Base-by-base conservation (phyloP, 208 protist genomes). In the Wallacemonas sp. region DNA sequence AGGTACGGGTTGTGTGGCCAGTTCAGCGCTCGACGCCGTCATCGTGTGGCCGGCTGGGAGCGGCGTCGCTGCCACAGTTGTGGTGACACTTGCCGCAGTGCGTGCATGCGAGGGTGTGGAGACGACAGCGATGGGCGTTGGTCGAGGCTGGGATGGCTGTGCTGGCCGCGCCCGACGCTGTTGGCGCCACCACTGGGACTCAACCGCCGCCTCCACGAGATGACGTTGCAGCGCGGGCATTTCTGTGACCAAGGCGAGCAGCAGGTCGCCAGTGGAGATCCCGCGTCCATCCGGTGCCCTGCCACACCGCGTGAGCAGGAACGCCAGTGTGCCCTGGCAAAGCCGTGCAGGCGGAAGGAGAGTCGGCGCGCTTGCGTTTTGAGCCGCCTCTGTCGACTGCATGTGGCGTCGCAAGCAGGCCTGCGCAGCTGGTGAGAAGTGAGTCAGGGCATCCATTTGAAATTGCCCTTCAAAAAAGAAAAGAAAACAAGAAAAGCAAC, bases 401-500 rank as follows among this genome's bases (percentile, higher is more conserved):
- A n/a, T n/a, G n/a, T n/a, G n/a, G n/a, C n/a, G n/a, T n/a, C n/a
- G n/a, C n/a, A n/a, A 41, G 36, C 36, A 41, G 36, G 36, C 36
- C 12, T 16, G 36, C 36, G 36, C 16, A 16, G 36, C 9, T 41
- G 36, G 12, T 17, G 36, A 0, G 16, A 41, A 41, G 12, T 16
- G 36, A 41, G 9, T 16, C 9, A 41, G 36, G 36, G 36, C 16
- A 16, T 17, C 16, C 36, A 41, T 41, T 41, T 41, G 9, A 41
- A 8, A 17, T 41, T 41, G 36, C 9, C 36, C 12, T 41, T 41
- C 16, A 65, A 38, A 27, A 46, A 1, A 65, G 33, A 34, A 39
- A 58, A 9, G 55, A 30, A 63, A 19, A 3, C 9, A 72, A 21
- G 61, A 24, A 38, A 39, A 26, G 30, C 54, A 68, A 30, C 16